A percentile compares a stretch with the other conserved stretches of the same genome.
phyloP scores from a whole-genome alignment of 108 stramenopile species.

The Chaetoceros muelleri region DNA sequence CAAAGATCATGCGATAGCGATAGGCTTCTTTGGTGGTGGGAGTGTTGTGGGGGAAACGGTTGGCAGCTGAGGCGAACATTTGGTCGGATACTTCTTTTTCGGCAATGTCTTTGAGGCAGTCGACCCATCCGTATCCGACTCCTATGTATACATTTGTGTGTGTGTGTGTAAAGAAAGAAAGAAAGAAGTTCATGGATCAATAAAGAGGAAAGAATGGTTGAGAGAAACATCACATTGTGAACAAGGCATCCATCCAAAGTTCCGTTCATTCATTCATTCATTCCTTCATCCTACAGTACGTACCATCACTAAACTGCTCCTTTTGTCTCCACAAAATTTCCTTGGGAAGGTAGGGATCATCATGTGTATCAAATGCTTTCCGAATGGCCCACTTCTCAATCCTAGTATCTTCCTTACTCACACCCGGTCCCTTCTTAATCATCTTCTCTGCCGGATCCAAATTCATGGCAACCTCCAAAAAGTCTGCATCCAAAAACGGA shows the following conservation, averaged over 20 bases:
- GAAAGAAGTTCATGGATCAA: constrained; percentile 1
- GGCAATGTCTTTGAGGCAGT: constrained; percentile 83
- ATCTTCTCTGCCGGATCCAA: constrained; percentile 92
- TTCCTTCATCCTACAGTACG: constrained; percentile 7
- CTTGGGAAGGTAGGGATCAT: constrained; percentile 94
- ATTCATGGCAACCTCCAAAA: constrained; percentile 93
- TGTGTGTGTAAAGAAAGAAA: not conserved
- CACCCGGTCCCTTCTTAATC: constrained; percentile 70
- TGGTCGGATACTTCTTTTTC: constrained; percentile 88
- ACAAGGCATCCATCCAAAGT: not conserved
- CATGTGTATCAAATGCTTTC: constrained; percentile 97
- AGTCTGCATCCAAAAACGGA: constrained; percentile 96
- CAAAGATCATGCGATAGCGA: constrained; percentile 94
- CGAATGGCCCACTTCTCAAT: constrained; percentile 97
- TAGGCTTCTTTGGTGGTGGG: constrained; percentile 98
- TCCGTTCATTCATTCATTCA: not conserved
- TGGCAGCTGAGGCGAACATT: constrained; percentile 83
- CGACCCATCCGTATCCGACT: constrained; percentile 98
- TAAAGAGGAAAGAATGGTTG: constrained; percentile 5
- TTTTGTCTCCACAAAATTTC: constrained; percentile 99
- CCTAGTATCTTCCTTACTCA: constrained; percentile 61
- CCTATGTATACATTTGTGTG: no score
- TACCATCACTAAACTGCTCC: constrained; percentile 98
- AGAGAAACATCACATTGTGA: not conserved
- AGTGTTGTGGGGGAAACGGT: constrained; percentile 96